Percentiles rank a stretch among this genome's conserved stretches.
Conservation (phyloP, 768 basidiomycete genomes). For the Dendrothele bispora region DNA sequence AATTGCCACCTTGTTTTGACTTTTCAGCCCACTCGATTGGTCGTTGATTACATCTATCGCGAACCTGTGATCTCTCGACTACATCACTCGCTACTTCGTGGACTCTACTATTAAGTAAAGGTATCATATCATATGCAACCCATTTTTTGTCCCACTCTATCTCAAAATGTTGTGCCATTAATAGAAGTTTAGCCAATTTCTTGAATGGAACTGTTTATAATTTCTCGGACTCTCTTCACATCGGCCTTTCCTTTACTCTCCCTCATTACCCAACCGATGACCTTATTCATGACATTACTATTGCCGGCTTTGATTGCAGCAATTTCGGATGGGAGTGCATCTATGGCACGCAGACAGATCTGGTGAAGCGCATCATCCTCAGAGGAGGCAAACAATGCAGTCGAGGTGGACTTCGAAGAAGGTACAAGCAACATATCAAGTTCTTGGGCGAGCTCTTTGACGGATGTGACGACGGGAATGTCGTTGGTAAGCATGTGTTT, state of each 20-base stretch:
- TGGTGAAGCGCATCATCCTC: slow-evolving; percentile 39
- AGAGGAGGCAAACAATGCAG: slow-evolving; percentile 18
- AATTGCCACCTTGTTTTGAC: slow-evolving; percentile 12
- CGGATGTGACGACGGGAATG: slow-evolving; percentile 32
- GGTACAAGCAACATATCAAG: slow-evolving; percentile 46
- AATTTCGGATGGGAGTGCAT: slow-evolving; percentile 64
- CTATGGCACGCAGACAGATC: slow-evolving; percentile 66
- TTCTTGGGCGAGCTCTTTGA: slow-evolving; percentile 45
- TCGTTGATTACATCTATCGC: no score
- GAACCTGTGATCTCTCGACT: no score
- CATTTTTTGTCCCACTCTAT: no score
- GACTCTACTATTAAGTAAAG: no score
- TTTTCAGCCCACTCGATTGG: not conserved
- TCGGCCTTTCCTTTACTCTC: slow-evolving; percentile 76
- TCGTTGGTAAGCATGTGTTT: slow-evolving; percentile 60
- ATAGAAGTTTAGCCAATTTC: not conserved
- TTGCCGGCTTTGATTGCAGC: slow-evolving; percentile 68
- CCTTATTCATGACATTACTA: slow-evolving; percentile 73
- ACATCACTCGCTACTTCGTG: no score
- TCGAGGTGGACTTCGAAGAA: slow-evolving; percentile 11
- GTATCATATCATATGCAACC: not conserved
- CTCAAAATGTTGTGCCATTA: no score
- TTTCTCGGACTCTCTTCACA: slow-evolving; percentile 54
- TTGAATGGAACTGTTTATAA: slow-evolving; percentile 38
- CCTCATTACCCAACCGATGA: slow-evolving; percentile 88